Conservation (phyloP, 495 filamentous ascomycete species). For the Cercophora scortea region DNA sequence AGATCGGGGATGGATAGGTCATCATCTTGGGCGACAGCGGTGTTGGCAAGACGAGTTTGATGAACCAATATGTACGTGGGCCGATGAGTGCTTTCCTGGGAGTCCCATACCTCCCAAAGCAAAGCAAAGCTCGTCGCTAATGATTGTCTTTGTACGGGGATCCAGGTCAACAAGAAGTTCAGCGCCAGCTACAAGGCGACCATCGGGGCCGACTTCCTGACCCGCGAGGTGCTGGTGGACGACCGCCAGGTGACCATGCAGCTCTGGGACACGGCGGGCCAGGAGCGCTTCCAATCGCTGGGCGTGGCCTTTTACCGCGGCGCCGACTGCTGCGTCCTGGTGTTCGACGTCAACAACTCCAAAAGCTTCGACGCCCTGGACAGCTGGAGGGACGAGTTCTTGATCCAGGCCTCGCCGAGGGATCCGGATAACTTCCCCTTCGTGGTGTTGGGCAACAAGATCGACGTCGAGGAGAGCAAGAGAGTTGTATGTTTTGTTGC, state of each 20-base stretch:
- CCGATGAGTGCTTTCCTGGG: neutral
- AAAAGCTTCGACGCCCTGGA: slow-evolving; percentile 99
- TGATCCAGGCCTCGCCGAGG: slow-evolving; percentile 93
- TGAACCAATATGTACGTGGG: slow-evolving; percentile 98
- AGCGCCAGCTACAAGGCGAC: slow-evolving; percentile 99
- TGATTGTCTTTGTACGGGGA: neutral
- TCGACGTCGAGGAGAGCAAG: slow-evolving; percentile 97
- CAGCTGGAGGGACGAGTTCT: slow-evolving; percentile 96
- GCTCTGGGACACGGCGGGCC: slow-evolving; percentile 98
- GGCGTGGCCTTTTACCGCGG: slow-evolving; percentile 98
- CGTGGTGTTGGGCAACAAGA: slow-evolving; percentile 97
- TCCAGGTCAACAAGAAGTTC: slow-evolving; percentile 99
- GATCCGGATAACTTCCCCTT: slow-evolving; percentile 98
- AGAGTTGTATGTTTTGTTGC: slow-evolving; percentile 55
- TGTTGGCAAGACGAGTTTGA: slow-evolving; percentile 98
- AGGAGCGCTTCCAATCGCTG: slow-evolving; percentile 95
- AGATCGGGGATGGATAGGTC: slow-evolving; percentile 49
- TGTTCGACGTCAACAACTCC: slow-evolving; percentile 98
- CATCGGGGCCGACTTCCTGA: slow-evolving; percentile 97
- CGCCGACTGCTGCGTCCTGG: slow-evolving; percentile 96
- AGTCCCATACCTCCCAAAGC: too few species aligned
- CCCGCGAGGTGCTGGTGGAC: slow-evolving; percentile 95
- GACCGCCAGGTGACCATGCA: slow-evolving; percentile 98
- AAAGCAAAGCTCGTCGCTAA: slow-evolving; percentile 6
- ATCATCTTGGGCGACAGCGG: slow-evolving; percentile 98